Percentiles rank a stretch among this genome's conserved stretches.
Evolutionary conservation across 768 basidiomycete genomes (phyloP).

Genomic region (Chalciporus pseudorubinellus): DNA sequence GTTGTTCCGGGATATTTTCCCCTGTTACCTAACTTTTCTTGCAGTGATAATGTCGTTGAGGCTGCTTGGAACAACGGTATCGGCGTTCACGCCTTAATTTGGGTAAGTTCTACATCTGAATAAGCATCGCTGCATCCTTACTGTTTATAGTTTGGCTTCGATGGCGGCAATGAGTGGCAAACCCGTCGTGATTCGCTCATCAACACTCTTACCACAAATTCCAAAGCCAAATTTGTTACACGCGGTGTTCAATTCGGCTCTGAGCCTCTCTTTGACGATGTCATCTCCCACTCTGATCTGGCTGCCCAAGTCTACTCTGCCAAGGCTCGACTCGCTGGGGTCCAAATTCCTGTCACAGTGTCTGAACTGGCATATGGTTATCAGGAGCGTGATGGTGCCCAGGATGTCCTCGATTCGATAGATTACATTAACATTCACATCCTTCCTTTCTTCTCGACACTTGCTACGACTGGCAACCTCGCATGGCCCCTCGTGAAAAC

Average conservation of each 20-base stretch:
- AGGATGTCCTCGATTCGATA: conserved; percentile 54
- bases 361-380: conserved; percentile 66
- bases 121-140: not conserved
- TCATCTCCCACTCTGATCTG: conserved; percentile 47
- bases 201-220: conserved; percentile 52
- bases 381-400: conserved; percentile 48
- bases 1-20: not conserved
- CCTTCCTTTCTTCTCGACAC: conserved; percentile 59
- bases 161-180: conserved; percentile 47
- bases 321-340: conserved; percentile 46
- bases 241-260: conserved; percentile 69
- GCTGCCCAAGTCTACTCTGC: conserved; percentile 49
- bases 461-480: conserved; percentile 40
- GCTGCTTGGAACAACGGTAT: conserved; percentile 69
- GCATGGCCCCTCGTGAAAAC: conserved; percentile 61
- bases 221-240: conserved; percentile 62
- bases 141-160: conserved; percentile 35
- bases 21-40: conserved; percentile 17
- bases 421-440: conserved; percentile 70
- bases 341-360: conserved; percentile 68
- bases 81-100: conserved; percentile 72
- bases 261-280: conserved; percentile 63
- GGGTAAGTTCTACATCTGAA: conserved; percentile 44
- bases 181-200: conserved; percentile 53
- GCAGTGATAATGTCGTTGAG: conserved; percentile 56